phyloP scores from a whole-genome alignment of 148 eudicot species.

The Nyssa sinensis region DNA sequence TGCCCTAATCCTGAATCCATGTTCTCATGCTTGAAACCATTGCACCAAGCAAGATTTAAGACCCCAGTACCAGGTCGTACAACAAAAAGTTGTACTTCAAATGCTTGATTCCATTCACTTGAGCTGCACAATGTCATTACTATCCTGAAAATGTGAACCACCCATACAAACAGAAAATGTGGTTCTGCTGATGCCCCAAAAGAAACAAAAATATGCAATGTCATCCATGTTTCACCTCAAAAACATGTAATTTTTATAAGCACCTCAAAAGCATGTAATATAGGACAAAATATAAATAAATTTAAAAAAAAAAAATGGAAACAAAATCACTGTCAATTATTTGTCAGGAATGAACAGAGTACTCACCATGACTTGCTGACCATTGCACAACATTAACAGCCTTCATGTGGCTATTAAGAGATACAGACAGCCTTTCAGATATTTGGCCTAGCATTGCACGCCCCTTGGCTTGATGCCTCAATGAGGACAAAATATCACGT shows the following conservation, averaged over 20 bases:
- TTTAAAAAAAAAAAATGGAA: background rate
- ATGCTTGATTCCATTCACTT: background rate
- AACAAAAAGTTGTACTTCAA: too few species aligned
- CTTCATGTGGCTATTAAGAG: slow-evolving; percentile 63
- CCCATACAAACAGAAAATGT: background rate
- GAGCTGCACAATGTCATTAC: background rate
- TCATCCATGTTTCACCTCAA: background rate
- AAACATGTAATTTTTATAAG: background rate
- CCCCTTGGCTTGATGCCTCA: slow-evolving; percentile 39
- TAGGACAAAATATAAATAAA: too few species aligned
- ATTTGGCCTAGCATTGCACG: slow-evolving; percentile 20
- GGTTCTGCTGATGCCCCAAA: background rate
- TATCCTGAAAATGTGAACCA: background rate
- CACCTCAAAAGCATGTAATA: too few species aligned
- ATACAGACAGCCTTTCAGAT: slow-evolving; percentile 37
- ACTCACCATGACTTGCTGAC: slow-evolving; percentile 69
- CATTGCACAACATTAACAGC: slow-evolving; percentile 70
- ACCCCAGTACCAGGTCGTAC: background rate
- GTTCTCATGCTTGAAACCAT: too few species aligned
- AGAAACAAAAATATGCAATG: background rate
- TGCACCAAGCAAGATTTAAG: too few species aligned
- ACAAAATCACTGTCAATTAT: background rate
- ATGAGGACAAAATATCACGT: slow-evolving; percentile 41
- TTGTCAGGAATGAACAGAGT: background rate
- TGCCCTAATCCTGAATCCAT: background rate